Percentiles rank a stretch among this genome's conserved stretches.
These are phyloP conservation scores for Clarireedia monteithiana DNA, from an alignment of 2,329 filamentous ascomycete genomes.

Conservation along the genomic window DNA sequence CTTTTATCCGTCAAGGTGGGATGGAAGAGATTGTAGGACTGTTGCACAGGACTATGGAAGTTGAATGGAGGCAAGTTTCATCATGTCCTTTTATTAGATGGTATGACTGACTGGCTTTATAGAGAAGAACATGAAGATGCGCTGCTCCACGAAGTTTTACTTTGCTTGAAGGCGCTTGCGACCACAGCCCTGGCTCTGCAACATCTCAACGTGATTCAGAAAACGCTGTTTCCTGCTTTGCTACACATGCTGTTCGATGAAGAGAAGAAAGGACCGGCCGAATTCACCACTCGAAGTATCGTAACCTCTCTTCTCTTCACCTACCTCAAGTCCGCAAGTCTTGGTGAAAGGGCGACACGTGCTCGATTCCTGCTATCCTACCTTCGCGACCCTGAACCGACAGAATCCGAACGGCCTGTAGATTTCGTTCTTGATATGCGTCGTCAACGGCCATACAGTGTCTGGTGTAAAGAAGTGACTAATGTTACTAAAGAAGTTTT, in stretches of 20 bases:
- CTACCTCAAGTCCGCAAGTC: conserved; percentile 64
- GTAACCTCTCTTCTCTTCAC: conserved; percentile 85
- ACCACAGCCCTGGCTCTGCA: conserved; percentile 82
- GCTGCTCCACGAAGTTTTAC: conserved; percentile 81
- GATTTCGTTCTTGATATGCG: conserved; percentile 88
- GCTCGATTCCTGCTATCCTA: conserved; percentile 70
- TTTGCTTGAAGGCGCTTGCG: conserved; percentile 89
- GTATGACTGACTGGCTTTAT: conserved; percentile 17
- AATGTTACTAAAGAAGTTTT: conserved; percentile 97
- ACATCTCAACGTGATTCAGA: conserved; percentile 72
- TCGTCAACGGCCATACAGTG: conserved; percentile 75
- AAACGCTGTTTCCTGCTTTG: conserved; percentile 76
- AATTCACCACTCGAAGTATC: conserved; percentile 88
- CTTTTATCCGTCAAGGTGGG: conserved; percentile 80
- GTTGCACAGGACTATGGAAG: conserved; percentile 83
- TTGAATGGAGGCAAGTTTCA: conserved; percentile 79
- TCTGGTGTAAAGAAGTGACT: conserved; percentile 89
- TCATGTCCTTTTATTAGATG: conserved; percentile 29
- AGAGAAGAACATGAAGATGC: conserved; percentile 95
- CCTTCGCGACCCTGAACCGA: conserved; percentile 69
- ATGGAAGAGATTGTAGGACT: conserved; percentile 87
- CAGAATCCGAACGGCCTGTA: conserved; percentile 68
- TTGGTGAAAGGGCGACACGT: conserved; percentile 55
- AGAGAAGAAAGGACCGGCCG: conserved; percentile 95
- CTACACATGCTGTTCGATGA: conserved; percentile 89